Conservation (phyloP, 805 yeast genomes). For the Komagataella mondaviorum region DNA sequence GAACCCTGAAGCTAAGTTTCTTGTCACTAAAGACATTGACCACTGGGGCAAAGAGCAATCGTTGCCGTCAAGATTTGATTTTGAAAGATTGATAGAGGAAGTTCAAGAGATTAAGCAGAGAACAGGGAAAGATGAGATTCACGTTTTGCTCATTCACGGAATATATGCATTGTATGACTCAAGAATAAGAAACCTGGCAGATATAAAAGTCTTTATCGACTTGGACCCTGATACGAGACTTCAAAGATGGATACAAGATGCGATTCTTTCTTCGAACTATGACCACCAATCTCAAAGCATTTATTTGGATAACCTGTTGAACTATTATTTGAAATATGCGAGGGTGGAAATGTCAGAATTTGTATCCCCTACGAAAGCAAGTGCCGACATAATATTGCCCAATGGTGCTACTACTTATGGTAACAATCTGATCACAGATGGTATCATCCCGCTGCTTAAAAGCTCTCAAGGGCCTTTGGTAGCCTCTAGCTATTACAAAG, state of each 20-base stretch:
- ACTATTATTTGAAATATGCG: conserved; percentile 37
- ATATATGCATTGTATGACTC: conserved; percentile 64
- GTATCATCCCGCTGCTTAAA: conserved; percentile 18
- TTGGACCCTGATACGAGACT: conserved; percentile 78
- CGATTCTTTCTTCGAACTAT: conserved; percentile 8
- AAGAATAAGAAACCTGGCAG: conserved; percentile 38
- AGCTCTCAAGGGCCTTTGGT: neutral
- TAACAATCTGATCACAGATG: conserved; percentile 48
- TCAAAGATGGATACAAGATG: conserved; percentile 56
- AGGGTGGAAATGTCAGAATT: conserved; percentile 56
- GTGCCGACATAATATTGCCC: conserved; percentile 66
- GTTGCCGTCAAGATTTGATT: conserved; percentile 29
- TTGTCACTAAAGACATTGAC: conserved; percentile 11
- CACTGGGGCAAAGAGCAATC: conserved; percentile 4
- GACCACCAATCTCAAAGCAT: conserved; percentile 1
- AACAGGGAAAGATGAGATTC: conserved; percentile 6
- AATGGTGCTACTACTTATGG: conserved; percentile 52
- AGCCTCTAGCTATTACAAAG: neutral
- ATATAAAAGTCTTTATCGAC: conserved; percentile 63
- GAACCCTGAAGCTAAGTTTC: conserved; percentile 5
- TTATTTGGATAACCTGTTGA: conserved; percentile 22
- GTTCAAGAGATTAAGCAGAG: conserved; percentile 1
- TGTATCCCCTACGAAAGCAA: conserved; percentile 55
- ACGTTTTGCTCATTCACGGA: conserved; percentile 52
- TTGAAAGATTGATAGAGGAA: conserved; percentile 13